phyloP scores from a whole-genome alignment of 2,329 filamentous ascomycete species.

The Cercospora sesami region DNA sequence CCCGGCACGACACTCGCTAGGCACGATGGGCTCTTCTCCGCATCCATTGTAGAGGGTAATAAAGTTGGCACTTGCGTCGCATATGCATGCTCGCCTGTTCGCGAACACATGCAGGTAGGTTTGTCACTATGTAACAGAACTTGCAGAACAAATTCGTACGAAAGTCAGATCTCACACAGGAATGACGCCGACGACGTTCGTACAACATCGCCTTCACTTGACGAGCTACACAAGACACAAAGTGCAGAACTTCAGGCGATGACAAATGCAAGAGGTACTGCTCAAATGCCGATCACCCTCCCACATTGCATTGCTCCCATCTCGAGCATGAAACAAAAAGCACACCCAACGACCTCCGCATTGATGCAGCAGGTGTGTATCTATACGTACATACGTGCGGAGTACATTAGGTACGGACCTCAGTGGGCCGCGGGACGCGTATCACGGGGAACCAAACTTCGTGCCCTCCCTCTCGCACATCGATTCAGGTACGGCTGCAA shows the following conservation, averaged over 20 bases:
- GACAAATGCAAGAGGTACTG: background rate
- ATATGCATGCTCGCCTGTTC: background rate
- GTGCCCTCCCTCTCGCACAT: background rate
- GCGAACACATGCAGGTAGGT: background rate
- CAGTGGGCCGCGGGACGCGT: background rate
- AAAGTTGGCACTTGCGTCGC: background rate
- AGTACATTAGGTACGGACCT: background rate
- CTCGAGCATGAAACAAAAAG: background rate
- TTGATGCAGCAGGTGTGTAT: background rate
- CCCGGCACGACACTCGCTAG: background rate
- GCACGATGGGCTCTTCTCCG: background rate
- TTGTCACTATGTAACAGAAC: background rate
- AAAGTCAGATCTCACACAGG: background rate
- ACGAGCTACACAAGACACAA: background rate
- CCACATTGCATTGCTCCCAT: background rate
- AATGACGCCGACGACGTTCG: background rate
- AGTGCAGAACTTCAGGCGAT: background rate
- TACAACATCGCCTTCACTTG: background rate
- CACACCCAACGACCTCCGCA: background rate
- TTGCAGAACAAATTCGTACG: background rate
- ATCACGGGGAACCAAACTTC: slow-evolving; percentile 1
- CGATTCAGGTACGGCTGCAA: background rate
- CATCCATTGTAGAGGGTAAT: background rate
- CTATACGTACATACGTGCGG: background rate
- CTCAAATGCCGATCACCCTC: background rate